Evolutionary conservation across 2,329 filamentous ascomycete genomes (phyloP), one percentile per base, ranked within the genome.

Genomic region (Trichoderma brevicompactum): DNA sequence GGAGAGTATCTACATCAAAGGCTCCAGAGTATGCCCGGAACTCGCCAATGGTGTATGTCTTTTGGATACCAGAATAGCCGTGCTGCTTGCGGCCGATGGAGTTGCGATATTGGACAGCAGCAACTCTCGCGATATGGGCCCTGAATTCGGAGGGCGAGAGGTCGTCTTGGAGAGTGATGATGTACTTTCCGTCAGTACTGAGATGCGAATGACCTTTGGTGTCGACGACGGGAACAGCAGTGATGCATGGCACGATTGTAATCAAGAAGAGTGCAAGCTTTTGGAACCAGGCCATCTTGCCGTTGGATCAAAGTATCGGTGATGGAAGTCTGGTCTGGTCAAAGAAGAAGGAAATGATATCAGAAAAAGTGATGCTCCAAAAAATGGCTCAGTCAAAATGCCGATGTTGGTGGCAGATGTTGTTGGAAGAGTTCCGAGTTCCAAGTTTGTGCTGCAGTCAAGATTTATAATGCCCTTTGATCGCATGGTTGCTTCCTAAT

Each of bases 151-250:
- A 67, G 15, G 72, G 66, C 13, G 68, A 68, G 48, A 77, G 69
- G 38, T 74, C 73, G 8, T 76, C 72, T 70, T 81, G 80, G 19
- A 83, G 68, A 40, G 80, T 82, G 71, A 83, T 72, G 65, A 83
- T 82, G 71, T 81, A 82, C 68, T 77, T 80, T 68, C 74, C 75
- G 54, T 77, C 70, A 46, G 79, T 67, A 43, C 77, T 67, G 60
- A 65, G 48, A 54, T 55, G 41, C 8, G 64, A 60, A 7, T 50
- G 13, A n/a, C 9, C 10, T 40, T 43, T 28, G 48, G 34, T 13
- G 10, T 46, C 28, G 41, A 44, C 54, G 50, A 67, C 53, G 36
- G 70, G 54, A 23, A 41, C 9, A 17, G 65, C 69, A n/a, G 53
- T 34, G 44, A 53, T 32, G 23, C 23, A 44, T 23, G 66, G 63